Evolutionary conservation across 257 asterid species (phyloP), one percentile per base, ranked within the genome.

Genomic region (Scutellaria baicalensis): DNA sequence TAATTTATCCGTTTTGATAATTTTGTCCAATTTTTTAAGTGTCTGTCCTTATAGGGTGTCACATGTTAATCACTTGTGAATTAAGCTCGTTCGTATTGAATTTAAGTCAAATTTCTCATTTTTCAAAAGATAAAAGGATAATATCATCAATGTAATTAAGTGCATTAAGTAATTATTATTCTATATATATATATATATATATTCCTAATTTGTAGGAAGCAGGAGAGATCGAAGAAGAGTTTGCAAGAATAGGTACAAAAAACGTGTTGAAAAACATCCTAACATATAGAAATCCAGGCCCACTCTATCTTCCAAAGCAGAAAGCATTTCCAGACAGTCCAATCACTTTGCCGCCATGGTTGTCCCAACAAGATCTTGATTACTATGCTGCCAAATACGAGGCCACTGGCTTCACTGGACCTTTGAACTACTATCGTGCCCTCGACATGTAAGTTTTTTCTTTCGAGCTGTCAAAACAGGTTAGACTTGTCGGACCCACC

Each of bases 371-470:
- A 64, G 91, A 88, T 38, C 0, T 90, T 6, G 84, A 84, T 64
- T 86, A 84, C 81, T 88, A 84, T 58, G 66, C 82, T 1, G 42
- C 57, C 74, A 85, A 85, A 33, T 90, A 72, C 54, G 80, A 84
- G 33, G 83, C 71, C 50, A 72, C 83, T 6, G 95, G 96, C 61
- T 88, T 88, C 81, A 80, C 87, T 0, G 93, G 95, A 43, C 68
- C 84, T n/a, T 33, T 90, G 12, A 90, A 88, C 51, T 90, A 80
- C 76, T 90, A 88, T 54, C 75, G 95, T 31, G 88, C 93, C 45
- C 75, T 85, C 51, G 80, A 86, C 77, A 56, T 68, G 96, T 88
- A 72, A 87, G 81, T 51, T 35, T n/a, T 0, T 6, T 9, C 35
- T 38, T 42, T 0, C 31, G 31, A 23, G 3, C 31, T 23, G 31